Evolutionary conservation across 2,329 filamentous ascomycete genomes (phyloP), one percentile per base, ranked within the genome.

Genomic region (Aspergillus cejpii): DNA sequence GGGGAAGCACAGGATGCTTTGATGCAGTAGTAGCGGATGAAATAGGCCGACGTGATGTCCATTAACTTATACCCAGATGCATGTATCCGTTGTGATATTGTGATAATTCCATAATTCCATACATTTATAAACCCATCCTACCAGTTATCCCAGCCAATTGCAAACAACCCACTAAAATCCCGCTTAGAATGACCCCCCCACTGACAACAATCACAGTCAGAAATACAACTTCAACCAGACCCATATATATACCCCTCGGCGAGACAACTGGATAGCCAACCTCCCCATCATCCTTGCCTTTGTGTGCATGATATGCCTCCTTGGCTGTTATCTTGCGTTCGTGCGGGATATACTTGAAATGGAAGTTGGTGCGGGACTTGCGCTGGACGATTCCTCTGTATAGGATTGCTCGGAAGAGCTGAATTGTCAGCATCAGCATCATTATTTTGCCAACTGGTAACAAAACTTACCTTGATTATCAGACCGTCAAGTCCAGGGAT

Each of bases 261-360:
- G 31, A 12, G 14, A 10, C 10, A 2, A 5, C 12, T 5, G 23
- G 10, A 6, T n/a, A 12, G 14, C 11, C 10, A 2, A 5, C 12
- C n/a, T 19, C 31, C 14, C 14, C 3, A 1, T 3, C 1, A 8
- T 19, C 14, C 15, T 14, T 15, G 8, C 5, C 5, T 29, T 15
- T 3, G 2, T 14, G 19, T n/a, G n/a, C 8, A 5, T 24, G 14
- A n/a, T 39, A 28, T 19, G 23, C 39, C 12, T 52, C 50, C 27
- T 44, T 47, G 2, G 43, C 41, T 1, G 40, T 46, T 12, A 14
- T 42, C 19, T 45, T 50, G 8, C 43, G 41, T 28, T 42, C 3
- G 2, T 43, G 26, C 6, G 65, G 65, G 0, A 66, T 44, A 39
- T 68, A 54, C 48, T 64, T 66, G 45, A 67, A 67, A 21, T 62